Evolutionary conservation across 495 filamentous ascomycete species (phyloP).

Genomic region (Podospora pseudocomata): DNA sequence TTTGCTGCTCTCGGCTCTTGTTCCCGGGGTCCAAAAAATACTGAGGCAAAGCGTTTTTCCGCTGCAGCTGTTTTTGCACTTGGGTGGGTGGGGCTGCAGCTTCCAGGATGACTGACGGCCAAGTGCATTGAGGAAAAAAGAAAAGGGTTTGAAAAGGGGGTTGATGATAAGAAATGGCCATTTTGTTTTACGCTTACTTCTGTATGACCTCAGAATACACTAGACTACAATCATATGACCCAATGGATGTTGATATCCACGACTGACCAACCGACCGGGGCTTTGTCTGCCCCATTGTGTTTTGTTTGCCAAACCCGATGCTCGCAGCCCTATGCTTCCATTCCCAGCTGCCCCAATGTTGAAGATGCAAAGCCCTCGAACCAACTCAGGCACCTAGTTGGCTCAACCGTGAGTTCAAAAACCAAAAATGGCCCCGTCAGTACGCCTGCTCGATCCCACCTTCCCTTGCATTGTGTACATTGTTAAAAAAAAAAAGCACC

Average conservation of each 20-base stretch:
- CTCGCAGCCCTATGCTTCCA: background rate
- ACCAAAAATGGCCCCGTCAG: background rate
- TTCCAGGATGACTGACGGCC: background rate
- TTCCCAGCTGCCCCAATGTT: background rate
- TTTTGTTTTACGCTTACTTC: background rate
- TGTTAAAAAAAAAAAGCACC: background rate
- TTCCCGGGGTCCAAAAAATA: constrained; percentile 9
- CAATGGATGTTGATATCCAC: constrained; percentile 23
- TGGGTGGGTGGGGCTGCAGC: background rate
- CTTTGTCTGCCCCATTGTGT: background rate
- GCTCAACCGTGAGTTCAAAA: no score
- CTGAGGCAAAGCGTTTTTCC: constrained; percentile 30
- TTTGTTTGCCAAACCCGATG: constrained; percentile 2
- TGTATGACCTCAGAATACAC: no score
- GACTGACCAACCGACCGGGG: background rate
- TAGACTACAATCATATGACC: background rate
- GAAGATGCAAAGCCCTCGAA: constrained; percentile 3
- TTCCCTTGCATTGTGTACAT: background rate
- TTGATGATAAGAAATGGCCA: background rate
- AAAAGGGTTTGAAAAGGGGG: background rate
- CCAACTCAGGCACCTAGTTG: no score
- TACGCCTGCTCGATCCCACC: background rate
- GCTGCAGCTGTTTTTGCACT: constrained; percentile 4
- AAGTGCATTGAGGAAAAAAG: background rate
- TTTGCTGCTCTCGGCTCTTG: constrained; percentile 24